Evolutionary conservation across 495 filamentous ascomycete species (phyloP).

Genomic region (Talaromyces borbonicus): DNA sequence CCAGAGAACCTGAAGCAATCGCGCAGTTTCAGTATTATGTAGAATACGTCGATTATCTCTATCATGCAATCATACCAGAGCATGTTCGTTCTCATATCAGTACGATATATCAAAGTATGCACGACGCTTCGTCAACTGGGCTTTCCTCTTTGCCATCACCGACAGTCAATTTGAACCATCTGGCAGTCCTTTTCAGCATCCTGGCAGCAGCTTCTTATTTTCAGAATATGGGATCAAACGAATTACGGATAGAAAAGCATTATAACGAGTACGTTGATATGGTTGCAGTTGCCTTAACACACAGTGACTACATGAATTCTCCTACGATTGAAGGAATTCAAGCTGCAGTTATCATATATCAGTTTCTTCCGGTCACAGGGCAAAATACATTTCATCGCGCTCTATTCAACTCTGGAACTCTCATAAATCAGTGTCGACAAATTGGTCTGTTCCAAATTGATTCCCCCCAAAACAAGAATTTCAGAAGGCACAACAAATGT

Average conservation of each 20-base stretch:
- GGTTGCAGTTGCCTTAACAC: constrained; percentile 25
- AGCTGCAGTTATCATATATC: constrained; percentile 31
- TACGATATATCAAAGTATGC: constrained; percentile 20
- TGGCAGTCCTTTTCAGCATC: constrained; percentile 32
- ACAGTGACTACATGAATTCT: constrained; percentile 23
- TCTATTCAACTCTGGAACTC: constrained; percentile 22
- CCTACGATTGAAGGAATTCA: constrained; percentile 37
- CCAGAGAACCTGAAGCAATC: constrained; percentile 18
- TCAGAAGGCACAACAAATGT: constrained; percentile 9
- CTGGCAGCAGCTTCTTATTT: constrained; percentile 28
- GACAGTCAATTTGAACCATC: constrained; percentile 14
- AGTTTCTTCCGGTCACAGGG: constrained; percentile 22
- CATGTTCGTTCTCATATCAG: constrained; percentile 22
- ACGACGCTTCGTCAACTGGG: constrained; percentile 4
- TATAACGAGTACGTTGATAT: constrained; percentile 22
- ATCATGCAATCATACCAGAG: constrained; percentile 25
- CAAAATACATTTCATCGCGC: constrained; percentile 19
- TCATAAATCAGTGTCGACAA: constrained; percentile 28
- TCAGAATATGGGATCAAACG: constrained; percentile 14
- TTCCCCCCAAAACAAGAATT: constrained; percentile 9
- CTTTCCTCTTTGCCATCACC: not conserved
- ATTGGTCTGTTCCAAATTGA: constrained; percentile 41
- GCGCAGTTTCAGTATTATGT: constrained; percentile 27
- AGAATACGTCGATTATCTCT: constrained; percentile 27
- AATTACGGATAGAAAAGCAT: constrained; percentile 17